Evolutionary conservation across 805 yeast species (phyloP), one percentile per base, ranked within the genome.

Genomic region (Sungouiella thailandica): DNA sequence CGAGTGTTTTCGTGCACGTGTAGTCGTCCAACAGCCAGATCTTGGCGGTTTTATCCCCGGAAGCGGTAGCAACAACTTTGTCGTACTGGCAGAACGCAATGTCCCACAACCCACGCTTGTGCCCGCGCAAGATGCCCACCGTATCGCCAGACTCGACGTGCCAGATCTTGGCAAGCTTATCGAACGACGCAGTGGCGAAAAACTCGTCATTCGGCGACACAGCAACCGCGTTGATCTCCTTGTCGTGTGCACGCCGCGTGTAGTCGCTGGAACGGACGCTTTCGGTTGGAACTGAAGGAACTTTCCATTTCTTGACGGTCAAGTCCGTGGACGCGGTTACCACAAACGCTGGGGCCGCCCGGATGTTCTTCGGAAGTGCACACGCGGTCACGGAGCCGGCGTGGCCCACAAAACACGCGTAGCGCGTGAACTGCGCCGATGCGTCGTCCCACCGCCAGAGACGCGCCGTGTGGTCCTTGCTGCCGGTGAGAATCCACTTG

Each of bases 171-270:
- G 84, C 93, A 2, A 89, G 73, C 51, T 90, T 85, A 58, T 93
- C 99, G 55, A 84, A 95, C 9, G 96, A 84, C 2, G 96, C 97
- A 1, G 97, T 83, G 1, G 96, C 97, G 51, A 93, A 80, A 32
- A 72, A 68, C 43, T 80, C 82, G 58, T 90, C 94, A 52, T 88
- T 86, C 12, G 96, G 95, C n/a, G 97, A 73, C 4, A 93, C 68
- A 44, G 88, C 96, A 34, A 93, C 63, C 2, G 90, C 74, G 51
- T 93, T 94, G 40, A 93, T 93, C 58, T 93, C 96, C 57, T 90
- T 93, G 35, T 93, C 97, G 57, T 93, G 99, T 1, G 97, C 97
- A 52, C 89, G 78, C 67, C 96, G 78, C 0, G 98, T 93, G 58
- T 82, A 93, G 35, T 80, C 87, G 2, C 96, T 83, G 2, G 70